Conservation (phyloP, 2,329 filamentous ascomycete species). For the Beauveria pseudobassiana region DNA sequence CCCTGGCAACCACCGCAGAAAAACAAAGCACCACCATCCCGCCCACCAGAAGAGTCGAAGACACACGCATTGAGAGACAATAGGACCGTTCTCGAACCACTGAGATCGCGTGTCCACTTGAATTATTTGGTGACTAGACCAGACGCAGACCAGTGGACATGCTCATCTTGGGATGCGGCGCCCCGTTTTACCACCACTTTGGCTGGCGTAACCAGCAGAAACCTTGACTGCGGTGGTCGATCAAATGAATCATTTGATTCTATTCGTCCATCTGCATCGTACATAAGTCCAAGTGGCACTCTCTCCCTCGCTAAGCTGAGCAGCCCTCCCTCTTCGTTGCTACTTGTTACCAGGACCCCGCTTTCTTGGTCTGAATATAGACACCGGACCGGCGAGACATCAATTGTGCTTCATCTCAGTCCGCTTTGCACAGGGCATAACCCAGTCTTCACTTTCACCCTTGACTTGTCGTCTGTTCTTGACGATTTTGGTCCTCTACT, state of each 20-base stretch:
- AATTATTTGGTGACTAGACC: background rate
- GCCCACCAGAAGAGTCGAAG: background rate
- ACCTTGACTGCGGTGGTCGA: background rate
- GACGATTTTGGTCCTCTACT: background rate
- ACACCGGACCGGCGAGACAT: constrained; percentile 1
- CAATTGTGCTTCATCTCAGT: background rate
- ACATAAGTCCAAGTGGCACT: background rate
- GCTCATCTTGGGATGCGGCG: background rate
- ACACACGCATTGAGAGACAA: background rate
- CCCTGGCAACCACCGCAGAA: constrained; percentile 3
- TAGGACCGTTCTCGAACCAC: constrained; percentile 9
- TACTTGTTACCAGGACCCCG: constrained; percentile 8
- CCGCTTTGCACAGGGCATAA: background rate
- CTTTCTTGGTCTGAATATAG: constrained; percentile 4
- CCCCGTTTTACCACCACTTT: background rate
- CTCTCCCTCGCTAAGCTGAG: background rate
- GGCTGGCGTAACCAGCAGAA: background rate
- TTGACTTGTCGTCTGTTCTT: background rate
- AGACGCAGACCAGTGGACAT: background rate
- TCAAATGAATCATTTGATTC: background rate
- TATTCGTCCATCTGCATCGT: background rate
- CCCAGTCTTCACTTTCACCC: background rate
- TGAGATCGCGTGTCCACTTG: background rate
- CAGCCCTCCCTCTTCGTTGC: constrained; percentile 3
- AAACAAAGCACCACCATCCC: background rate